phyloP scores from a whole-genome alignment of 768 basidiomycete species.

The Psilocybe sp. region DNA sequence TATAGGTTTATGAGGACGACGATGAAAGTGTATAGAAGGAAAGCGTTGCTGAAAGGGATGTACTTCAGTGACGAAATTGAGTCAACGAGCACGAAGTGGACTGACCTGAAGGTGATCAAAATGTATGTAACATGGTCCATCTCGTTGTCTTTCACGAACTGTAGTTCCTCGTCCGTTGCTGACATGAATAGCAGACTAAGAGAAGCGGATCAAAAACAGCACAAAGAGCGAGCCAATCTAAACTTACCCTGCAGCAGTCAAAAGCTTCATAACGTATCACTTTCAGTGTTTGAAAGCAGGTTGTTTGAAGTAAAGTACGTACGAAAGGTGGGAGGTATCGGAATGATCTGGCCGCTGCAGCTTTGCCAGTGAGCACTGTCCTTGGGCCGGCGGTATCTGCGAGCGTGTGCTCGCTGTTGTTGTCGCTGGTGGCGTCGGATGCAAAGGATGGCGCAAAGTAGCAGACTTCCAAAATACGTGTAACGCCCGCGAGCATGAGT shows the following conservation, averaged over 20 bases:
- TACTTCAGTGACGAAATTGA: neutral
- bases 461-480: slow-evolving; percentile 82
- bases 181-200: slow-evolving; percentile 85
- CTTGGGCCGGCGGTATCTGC: slow-evolving; percentile 27
- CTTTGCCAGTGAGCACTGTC: slow-evolving; percentile 11
- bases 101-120: slow-evolving; percentile 78
- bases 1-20: slow-evolving; percentile 71
- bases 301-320: slow-evolving; percentile 28
- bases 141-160: slow-evolving; percentile 60
- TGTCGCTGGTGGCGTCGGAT: slow-evolving; percentile 35
- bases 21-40: slow-evolving; percentile 74
- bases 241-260: slow-evolving; percentile 68
- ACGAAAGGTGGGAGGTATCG: slow-evolving; percentile 89
- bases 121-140: slow-evolving; percentile 94
- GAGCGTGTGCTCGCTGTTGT: slow-evolving; percentile 65
- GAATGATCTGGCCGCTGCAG: slow-evolving; percentile 55
- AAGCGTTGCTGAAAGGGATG: slow-evolving; percentile 51
- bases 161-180: slow-evolving; percentile 88
- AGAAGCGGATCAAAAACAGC: neutral
- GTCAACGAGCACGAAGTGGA: neutral
- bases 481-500: slow-evolving; percentile 77
- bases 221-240: neutral
- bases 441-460: slow-evolving; percentile 48
- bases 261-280: slow-evolving; percentile 40
- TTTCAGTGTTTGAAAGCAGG: neutral